Percentiles rank a stretch among this genome's conserved stretches.
phyloP scores from a whole-genome alignment of 2,329 filamentous ascomycete species.

The Fusarium coffeatum region DNA sequence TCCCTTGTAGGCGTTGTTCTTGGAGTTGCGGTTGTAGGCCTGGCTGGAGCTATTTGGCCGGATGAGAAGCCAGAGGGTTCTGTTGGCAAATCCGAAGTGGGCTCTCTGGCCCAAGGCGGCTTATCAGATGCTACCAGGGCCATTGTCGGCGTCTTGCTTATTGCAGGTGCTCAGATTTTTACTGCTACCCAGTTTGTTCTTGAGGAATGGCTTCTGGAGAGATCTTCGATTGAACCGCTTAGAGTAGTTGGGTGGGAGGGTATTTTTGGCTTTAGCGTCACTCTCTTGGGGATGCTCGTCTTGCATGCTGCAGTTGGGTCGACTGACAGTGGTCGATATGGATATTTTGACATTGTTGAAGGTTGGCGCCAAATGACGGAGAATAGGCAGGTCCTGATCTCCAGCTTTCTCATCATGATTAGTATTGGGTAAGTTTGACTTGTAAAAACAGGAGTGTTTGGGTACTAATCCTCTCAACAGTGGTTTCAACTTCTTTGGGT shows the following conservation, averaged over 20 bases:
- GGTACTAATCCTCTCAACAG: slow-evolving; percentile 57
- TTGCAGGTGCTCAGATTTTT: slow-evolving; percentile 95
- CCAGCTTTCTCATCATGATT: slow-evolving; percentile 93
- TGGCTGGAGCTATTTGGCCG: slow-evolving; percentile 85
- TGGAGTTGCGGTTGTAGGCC: slow-evolving; percentile 89
- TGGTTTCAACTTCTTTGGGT: slow-evolving; percentile 98
- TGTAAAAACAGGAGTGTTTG: not conserved
- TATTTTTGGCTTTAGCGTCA: slow-evolving; percentile 86
- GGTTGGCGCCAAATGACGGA: slow-evolving; percentile 84
- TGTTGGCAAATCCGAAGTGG: slow-evolving; percentile 48
- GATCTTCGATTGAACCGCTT: slow-evolving; percentile 77
- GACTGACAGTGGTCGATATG: slow-evolving; percentile 77
- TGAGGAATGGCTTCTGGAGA: slow-evolving; percentile 89
- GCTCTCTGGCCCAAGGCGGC: slow-evolving; percentile 56
- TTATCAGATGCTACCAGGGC: slow-evolving; percentile 60
- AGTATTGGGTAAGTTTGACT: slow-evolving; percentile 81
- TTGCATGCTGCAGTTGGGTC: slow-evolving; percentile 81
- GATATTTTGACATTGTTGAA: slow-evolving; percentile 91
- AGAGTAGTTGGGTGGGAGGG: slow-evolving; percentile 97
- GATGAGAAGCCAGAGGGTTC: slow-evolving; percentile 66
- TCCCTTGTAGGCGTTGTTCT: slow-evolving; percentile 86
- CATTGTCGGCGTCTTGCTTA: slow-evolving; percentile 85
- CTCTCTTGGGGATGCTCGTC: slow-evolving; percentile 80
- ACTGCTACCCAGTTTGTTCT: slow-evolving; percentile 96
- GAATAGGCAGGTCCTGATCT: slow-evolving; percentile 76